A percentile compares a stretch with the other conserved stretches of the same genome.
Evolutionary conservation across 306 rosid species (phyloP).

Genomic region (Lathyrus oleraceus): DNA sequence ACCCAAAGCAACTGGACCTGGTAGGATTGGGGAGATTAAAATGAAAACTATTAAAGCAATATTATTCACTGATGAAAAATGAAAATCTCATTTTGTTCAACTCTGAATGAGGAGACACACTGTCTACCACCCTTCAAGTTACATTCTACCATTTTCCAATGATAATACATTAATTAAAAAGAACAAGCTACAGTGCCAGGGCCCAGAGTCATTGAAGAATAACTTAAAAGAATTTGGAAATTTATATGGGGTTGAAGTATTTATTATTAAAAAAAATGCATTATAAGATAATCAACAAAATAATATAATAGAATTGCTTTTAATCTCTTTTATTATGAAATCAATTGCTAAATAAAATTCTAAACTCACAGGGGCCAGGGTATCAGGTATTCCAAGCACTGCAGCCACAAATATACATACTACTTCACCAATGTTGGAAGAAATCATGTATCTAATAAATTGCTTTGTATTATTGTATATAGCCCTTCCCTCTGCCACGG

Average conservation of each 20-base stretch:
- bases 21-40: slow-evolving; percentile 21
- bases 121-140: not conserved
- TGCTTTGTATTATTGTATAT: slow-evolving; percentile 95
- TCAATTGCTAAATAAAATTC: slow-evolving; percentile 26
- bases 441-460: slow-evolving; percentile 97
- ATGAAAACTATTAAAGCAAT: slow-evolving; percentile 2
- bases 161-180: slow-evolving; percentile 24
- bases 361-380: slow-evolving; percentile 92
- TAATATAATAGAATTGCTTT: slow-evolving; percentile 16
- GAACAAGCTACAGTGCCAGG: slow-evolving; percentile 10
- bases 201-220: slow-evolving; percentile 16
- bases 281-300: not conserved
- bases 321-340: slow-evolving; percentile 22
- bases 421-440: slow-evolving; percentile 98
- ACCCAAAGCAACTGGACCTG: slow-evolving; percentile 99
- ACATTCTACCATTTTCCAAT: slow-evolving; percentile 15
- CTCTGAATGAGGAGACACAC: slow-evolving; percentile 15
- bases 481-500: slow-evolving; percentile 99
- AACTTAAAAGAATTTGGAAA: slow-evolving; percentile 12
- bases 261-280: slow-evolving; percentile 21
- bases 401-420: slow-evolving; percentile 99
- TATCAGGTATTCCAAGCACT: slow-evolving; percentile 97
- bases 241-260: slow-evolving; percentile 7
- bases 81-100: slow-evolving; percentile 17
- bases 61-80: slow-evolving; percentile 28